Evolutionary conservation across 305 asterid genomes (phyloP), one percentile per base, ranked within the genome.

Genomic region (Fraxinus albicans): DNA sequence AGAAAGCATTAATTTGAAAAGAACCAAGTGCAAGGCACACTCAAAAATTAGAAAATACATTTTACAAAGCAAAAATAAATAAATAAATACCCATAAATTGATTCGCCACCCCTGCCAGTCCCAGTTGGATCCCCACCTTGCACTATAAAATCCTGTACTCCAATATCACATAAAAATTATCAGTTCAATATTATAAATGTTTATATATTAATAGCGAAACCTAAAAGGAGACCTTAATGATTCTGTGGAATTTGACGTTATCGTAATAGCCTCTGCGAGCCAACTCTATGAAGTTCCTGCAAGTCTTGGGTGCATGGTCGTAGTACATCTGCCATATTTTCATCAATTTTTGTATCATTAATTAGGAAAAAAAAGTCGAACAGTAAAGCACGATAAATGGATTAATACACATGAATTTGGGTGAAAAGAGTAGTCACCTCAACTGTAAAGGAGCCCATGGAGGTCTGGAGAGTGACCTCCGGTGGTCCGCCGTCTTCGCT

Each of bases 121-220:
- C 94, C 99, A 70, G 99, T 96, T 47, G 99, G 99, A 44, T 96
- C 99, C 67, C 99, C 99, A 83, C 99, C 99, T 91, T 96, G 99
- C 73, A 96, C 97, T 47, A 96, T 84, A 75, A 96, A 96, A 85
- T 94, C 99, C 98, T 94, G 87, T 8, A 88, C 78, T 19, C 81
- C 55, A 76, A 65, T 74, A 69, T 79, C 27, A 50, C 15, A 34
- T 29, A 78, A 67, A 79, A 77, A 69, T 42, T 23, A 29, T 69
- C 40, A 87, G 36, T 74, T 10, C 81, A 25, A 33, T 33, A 17
- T 27, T 69, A 69, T 8, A 69, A 69, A 12, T 25, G 17, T 69
- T 12, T 69, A 69, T 10, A 69, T 69, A 10, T 25, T 27, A 12
- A 69, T 53, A 4, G 2, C 63, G 2, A 53, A 53, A 19, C 0